These are phyloP conservation scores for Comarum palustre DNA, from an alignment of 306 rosid genomes.

Conservation along the genomic window DNA sequence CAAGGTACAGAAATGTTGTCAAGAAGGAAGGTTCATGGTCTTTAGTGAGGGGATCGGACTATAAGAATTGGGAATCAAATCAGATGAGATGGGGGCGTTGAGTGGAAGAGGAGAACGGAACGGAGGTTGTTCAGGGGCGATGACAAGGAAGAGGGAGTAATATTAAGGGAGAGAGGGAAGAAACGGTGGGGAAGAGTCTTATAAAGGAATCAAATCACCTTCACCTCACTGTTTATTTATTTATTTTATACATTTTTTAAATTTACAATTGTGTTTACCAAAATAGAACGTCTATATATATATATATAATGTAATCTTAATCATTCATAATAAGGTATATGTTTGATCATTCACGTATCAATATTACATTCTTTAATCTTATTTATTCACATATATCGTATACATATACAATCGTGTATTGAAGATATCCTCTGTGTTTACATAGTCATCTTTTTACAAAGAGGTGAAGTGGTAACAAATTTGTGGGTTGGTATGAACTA, in stretches of 20 bases:
- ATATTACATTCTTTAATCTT: too few relatives aligned
- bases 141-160: constrained; percentile 1
- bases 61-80: background rate
- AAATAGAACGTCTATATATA: too few relatives aligned
- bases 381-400: too few relatives aligned
- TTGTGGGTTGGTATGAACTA: too few relatives aligned
- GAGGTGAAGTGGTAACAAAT: background rate
- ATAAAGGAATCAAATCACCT: constrained; percentile 46
- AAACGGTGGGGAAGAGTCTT: constrained; percentile 33
- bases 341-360: too few relatives aligned
- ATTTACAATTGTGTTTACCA: too few relatives aligned
- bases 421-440: background rate
- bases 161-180: constrained; percentile 30
- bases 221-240: constrained; percentile 31
- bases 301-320: too few relatives aligned
- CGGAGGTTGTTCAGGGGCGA: constrained; percentile 44
- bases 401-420: too few relatives aligned
- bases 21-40: background rate
- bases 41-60: background rate
- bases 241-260: background rate
- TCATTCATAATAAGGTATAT: too few relatives aligned
- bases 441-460: background rate
- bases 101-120: constrained; percentile 22
- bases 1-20: background rate
- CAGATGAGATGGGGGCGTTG: background rate